Conservation (phyloP, 2,329 filamentous ascomycete species). For the Alternaria incomplexa region DNA sequence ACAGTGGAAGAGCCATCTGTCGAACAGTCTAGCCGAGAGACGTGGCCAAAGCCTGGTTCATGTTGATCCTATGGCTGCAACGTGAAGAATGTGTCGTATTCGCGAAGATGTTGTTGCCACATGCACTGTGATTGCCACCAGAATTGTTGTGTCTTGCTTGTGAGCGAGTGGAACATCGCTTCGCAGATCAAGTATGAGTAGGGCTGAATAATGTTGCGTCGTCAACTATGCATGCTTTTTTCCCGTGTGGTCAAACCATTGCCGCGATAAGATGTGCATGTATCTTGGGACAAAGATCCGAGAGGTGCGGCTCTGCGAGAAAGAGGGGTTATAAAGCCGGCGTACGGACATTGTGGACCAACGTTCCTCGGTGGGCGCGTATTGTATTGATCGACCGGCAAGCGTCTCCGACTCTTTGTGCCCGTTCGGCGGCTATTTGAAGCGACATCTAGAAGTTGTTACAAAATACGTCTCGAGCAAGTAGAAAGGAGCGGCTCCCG, state of each 20-base stretch:
- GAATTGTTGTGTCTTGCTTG: background rate
- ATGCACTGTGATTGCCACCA: background rate
- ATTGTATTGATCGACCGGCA: constrained; percentile 6
- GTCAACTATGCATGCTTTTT: background rate
- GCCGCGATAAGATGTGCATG: constrained; percentile 15
- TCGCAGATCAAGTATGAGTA: background rate
- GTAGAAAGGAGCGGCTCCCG: background rate
- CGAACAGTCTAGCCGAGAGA: constrained; percentile 5
- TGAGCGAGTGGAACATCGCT: background rate
- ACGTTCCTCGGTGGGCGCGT: constrained; percentile 16
- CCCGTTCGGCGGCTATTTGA: constrained; percentile 5
- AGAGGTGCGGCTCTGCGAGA: constrained; percentile 29
- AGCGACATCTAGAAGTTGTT: constrained; percentile 9
- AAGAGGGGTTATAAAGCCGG: constrained; percentile 25
- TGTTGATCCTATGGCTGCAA: background rate
- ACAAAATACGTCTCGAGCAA: background rate
- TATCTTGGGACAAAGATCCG: constrained; percentile 4
- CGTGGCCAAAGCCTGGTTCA: background rate
- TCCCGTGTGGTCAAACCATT: constrained; percentile 1
- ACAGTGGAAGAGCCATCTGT: constrained; percentile 10
- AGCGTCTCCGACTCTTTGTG: background rate
- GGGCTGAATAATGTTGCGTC: background rate
- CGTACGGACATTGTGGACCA: constrained; percentile 11
- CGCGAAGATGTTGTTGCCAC: background rate
- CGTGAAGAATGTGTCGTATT: background rate